Conservation (phyloP, 257 asterid species). For the Nicotiana knightiana region DNA sequence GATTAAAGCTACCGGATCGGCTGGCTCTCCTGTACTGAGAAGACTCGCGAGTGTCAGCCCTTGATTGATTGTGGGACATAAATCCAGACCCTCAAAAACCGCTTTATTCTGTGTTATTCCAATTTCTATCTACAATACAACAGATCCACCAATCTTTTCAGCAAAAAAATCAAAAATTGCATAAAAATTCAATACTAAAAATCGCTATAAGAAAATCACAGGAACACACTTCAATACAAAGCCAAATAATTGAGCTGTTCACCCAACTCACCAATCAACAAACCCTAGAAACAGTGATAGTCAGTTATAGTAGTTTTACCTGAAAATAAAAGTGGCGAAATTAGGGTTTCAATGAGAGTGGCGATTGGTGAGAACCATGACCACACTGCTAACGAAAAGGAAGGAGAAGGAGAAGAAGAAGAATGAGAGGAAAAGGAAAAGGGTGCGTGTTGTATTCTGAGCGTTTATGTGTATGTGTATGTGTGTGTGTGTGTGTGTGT, state of each 20-base stretch:
- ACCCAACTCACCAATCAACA: background rate
- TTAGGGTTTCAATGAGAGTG: constrained; percentile 19
- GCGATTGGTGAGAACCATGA: constrained; percentile 11
- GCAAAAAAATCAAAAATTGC: constrained; percentile 20
- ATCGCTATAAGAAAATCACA: background rate
- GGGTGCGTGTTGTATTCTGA: background rate
- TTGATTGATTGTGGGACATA: constrained; percentile 43
- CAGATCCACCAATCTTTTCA: constrained; percentile 52
- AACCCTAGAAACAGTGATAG: background rate
- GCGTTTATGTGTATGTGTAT: background rate
- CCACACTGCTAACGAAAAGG: background rate
- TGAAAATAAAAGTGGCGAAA: background rate
- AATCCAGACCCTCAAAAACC: constrained; percentile 28
- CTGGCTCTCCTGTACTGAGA: constrained; percentile 27
- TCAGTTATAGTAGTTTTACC: background rate
- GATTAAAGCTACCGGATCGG: constrained; percentile 27
- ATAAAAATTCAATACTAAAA: background rate
- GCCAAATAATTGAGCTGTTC: background rate
- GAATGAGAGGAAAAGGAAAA: background rate
- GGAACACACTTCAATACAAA: background rate
- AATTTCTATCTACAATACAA: constrained; percentile 3
- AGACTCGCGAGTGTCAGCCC: constrained; percentile 37
- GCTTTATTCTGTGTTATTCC: background rate
- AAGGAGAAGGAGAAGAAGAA: background rate
- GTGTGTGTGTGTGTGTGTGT: no score